Percentiles rank a stretch among this genome's conserved stretches.
Evolutionary conservation across 768 basidiomycete genomes (phyloP).

Genomic region (Lactarius vividus): DNA sequence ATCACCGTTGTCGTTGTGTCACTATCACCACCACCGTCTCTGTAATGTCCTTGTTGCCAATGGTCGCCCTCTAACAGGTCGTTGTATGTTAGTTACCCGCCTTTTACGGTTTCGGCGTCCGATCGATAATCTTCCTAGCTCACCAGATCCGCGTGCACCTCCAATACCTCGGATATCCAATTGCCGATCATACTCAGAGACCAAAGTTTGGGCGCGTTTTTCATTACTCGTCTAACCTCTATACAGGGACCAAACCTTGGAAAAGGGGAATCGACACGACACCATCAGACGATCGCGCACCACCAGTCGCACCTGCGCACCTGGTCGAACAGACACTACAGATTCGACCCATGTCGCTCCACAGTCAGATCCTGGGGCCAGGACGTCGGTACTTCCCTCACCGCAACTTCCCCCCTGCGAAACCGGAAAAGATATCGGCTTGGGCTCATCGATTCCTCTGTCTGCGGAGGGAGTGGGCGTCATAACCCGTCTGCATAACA

Average conservation of each 20-base stretch:
- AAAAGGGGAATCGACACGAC: constrained; percentile 77
- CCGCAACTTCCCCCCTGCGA: constrained; percentile 69
- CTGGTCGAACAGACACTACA: constrained; percentile 32
- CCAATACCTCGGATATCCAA: constrained; percentile 89
- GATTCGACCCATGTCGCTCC: constrained; percentile 18
- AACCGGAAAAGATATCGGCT: constrained; percentile 83
- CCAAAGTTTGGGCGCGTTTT: constrained; percentile 63
- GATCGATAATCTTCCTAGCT: constrained; percentile 44
- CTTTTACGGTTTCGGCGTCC: background rate
- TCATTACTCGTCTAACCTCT: background rate
- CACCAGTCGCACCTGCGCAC: constrained; percentile 54
- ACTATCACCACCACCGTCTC: too few species aligned
- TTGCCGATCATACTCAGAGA: constrained; percentile 91
- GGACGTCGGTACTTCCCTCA: background rate
- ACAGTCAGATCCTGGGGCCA: background rate
- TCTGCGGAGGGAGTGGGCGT: constrained; percentile 75
- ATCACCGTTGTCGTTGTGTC: too few species aligned
- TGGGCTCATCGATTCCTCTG: constrained; percentile 80
- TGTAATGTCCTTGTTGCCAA: too few species aligned
- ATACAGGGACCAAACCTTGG: constrained; percentile 68
- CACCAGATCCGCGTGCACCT: constrained; percentile 98
- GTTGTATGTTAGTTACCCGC: constrained; percentile 50
- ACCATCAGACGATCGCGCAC: constrained; percentile 62
- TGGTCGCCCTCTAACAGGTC: constrained; percentile 86
- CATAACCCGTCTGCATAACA: too few species aligned